Base-by-base conservation (phyloP, 768 basidiomycete genomes). In the Inosperma sp. region DNA sequence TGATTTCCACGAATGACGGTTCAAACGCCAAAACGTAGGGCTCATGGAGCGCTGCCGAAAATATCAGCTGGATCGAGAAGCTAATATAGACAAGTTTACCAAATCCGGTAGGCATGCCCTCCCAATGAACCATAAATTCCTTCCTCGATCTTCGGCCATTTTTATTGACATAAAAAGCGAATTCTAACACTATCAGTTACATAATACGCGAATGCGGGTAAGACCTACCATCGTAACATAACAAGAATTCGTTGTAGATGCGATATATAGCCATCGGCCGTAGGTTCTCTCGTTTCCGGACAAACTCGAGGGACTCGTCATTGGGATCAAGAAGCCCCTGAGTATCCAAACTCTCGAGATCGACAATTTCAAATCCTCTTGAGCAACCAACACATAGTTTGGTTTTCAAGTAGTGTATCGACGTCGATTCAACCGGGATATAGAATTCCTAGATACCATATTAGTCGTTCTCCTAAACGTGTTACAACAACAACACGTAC, bases 131-230 rank as follows among this genome's bases (percentile, higher is more conserved):
- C 79, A 94, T 90, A 75, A 97, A 98, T 51, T 91, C 84, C 55
- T 82, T 86, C 46, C 90, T 75, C 42, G 94, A 91, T 54, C 93
- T 76, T 73, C 92, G 88, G 2, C 96, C 96, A 55, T 85, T 94
- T 74, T 90, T 92, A 69, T 98, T 95, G 57, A 99, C 93, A 67
- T 97, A 98, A 65, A 99, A 98, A 0, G 96, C 96, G 65, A 97
- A 99, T 70, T 98, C 96, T 96, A 59, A 30, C 44, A 52, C n/a
- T 19, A 14, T 16, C 52, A 65, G 48, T 55, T 47, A 43, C 19
- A 14, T 23, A 41, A 22, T 34, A 17, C 17, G 19, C 46, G 7
- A 7, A 46, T 12, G 31, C 33, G 34, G 21, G 12, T 33, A 22
- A 31, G 12, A 73, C 81, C 63, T 54, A 94, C 95, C 93, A 66